Base-by-base conservation (phyloP, 1,139 yeast genomes). In the Kodamaea suecica region DNA sequence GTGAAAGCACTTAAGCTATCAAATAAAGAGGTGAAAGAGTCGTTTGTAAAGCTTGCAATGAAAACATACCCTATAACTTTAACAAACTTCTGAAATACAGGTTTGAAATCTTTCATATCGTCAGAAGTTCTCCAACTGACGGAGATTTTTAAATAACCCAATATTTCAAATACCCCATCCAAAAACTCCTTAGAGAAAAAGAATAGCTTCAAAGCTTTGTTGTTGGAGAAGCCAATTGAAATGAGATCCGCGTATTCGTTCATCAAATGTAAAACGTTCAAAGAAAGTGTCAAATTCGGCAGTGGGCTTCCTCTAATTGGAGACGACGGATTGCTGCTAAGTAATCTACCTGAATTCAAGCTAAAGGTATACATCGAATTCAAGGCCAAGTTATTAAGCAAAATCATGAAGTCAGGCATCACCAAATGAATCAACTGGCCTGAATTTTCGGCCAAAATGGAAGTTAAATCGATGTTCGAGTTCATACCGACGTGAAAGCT, bases 361-460 rank as follows among this genome's bases (percentile, higher is more conserved):
- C 67, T 59, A 27, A 65, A 46, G 0, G 51, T 49, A 36, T 58
- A 59, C 50, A 66, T 54, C 1, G 71, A 58, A 36, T 57, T 59
- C 28, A 68, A 44, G 0, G 66, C 68, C 45, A 73, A 42, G 30
- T 71, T 63, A 35, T 70, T 71, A 24, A 70, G 46, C 26, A 72
- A 52, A 9, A 59, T 45, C 30, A 66, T 46, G 34, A 69, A 66
- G 7, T 73, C 68, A 0, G 76, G 73, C 30, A 70, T 51, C 2
- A 63, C 51, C 16, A 68, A 39, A 31, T 54, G 40, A 15, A 29
- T 39, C 17, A 34, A 17, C 1, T 27, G 29, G 4, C 29, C 34
- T 5, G 33, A 26, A 10, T 27, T 33, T 12, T 33, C 35, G 9
- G 14, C 11, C 25, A 23, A 35, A 6, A 36, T 23, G 3, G 37